Base-by-base conservation (phyloP, 2,329 filamentous ascomycete genomes). In the Penicillium sp. region DNA sequence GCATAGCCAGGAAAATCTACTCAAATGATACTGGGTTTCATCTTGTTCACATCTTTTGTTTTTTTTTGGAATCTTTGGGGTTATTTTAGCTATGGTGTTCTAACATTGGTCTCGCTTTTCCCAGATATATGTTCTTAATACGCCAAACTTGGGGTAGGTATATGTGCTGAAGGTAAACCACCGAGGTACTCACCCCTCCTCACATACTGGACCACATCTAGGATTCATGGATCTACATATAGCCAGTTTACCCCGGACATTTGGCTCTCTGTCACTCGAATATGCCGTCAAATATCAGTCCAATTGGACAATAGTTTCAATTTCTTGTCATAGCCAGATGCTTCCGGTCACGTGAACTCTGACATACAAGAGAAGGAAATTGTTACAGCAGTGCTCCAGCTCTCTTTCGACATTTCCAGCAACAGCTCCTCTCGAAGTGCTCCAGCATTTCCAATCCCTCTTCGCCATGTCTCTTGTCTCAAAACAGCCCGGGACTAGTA, bases 1-100 rank as follows among this genome's bases (percentile, higher is more conserved):
- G 63, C 65, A 67, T 67, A 67, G 65, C 60, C 53, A 78, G 69
- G 15, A 76, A 68, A 44, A 72, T 71, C 45, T 72, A 62, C 51
- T 67, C 65, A 66, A 66, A 67, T 67, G 60, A 65, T 63, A 67
- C 65, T 63, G 65, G 65, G 62, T 67, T 67, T 67, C 59, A 65
- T 62, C 58, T 61, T 65, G 63, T 67, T 67, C 64, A 66, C 58
- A 52, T 27, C 29, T 46, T 56, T 40, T 31, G 29, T 31, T 15
- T 52, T 41, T 52, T 41, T 46, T 46, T 40, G 41, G 21, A 6
- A n/a, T 33, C 16, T 36, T 36, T n/a, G 33, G 25, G 33, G 25
- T 38, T 50, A 40, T 29, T n/a, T 50, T 45, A 29, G 27, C 19
- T 33, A 40, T 16, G 44, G 44, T 27, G 36, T 54, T 54, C 33